Percentiles rank a stretch among this genome's conserved stretches.
Evolutionary conservation across 2,329 filamentous ascomycete genomes (phyloP).

Genomic region (Rhinocladiella mackenziei): DNA sequence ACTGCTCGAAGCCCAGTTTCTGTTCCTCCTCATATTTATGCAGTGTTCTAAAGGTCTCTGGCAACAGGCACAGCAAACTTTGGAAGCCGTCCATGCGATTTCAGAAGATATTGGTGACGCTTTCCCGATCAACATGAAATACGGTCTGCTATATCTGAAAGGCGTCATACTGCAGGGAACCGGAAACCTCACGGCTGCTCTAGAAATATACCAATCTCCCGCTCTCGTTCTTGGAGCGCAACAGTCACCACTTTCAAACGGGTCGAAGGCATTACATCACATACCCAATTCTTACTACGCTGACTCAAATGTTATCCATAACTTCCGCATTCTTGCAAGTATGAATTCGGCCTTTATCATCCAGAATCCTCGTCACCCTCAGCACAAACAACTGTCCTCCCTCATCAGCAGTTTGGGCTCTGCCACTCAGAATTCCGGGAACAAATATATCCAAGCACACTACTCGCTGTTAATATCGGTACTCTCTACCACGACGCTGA

Average conservation of each 20-base stretch:
- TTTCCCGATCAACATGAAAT: conserved; percentile 42
- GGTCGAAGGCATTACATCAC: conserved; percentile 29
- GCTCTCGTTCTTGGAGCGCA: conserved; percentile 52
- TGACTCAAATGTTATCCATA: conserved; percentile 49
- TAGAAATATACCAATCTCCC: conserved; percentile 61
- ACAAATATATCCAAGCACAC: conserved; percentile 70
- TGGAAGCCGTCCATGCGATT: conserved; percentile 52
- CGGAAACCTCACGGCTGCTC: conserved; percentile 66
- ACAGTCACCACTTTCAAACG: conserved; percentile 2
- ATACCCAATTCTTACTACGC: conserved; percentile 11
- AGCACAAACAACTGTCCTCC: conserved; percentile 56
- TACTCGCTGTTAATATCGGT: conserved; percentile 72
- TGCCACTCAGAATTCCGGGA: conserved; percentile 65
- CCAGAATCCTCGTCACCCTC: conserved; percentile 56
- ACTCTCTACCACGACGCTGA: conserved; percentile 63
- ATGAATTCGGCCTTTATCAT: conserved; percentile 71
- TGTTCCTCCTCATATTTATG: conserved; percentile 67
- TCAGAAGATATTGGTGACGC: conserved; percentile 42
- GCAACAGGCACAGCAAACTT: conserved; percentile 56
- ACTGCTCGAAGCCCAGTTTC: conserved; percentile 64
- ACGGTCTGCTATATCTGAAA: conserved; percentile 65
- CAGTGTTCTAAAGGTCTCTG: conserved; percentile 68
- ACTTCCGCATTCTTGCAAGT: conserved; percentile 59
- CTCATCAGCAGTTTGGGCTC: conserved; percentile 64
- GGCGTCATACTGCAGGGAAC: conserved; percentile 73